Evolutionary conservation across 1,284 basidiomycete genomes (phyloP).

Genomic region (Pascua guehoae): DNA sequence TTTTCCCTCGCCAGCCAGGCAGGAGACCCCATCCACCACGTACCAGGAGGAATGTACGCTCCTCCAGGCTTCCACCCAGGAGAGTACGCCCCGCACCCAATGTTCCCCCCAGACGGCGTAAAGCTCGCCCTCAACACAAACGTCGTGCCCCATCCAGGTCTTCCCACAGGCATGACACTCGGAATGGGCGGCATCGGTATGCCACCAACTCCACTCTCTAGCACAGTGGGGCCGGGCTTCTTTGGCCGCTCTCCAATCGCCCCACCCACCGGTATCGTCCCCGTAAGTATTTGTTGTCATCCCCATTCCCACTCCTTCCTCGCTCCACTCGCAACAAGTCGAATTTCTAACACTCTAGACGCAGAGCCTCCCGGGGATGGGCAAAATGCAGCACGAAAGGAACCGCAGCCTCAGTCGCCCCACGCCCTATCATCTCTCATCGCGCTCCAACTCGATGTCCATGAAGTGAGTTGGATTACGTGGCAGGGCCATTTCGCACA

Average conservation of each 20-base stretch:
- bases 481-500: background rate
- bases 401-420: constrained; percentile 26
- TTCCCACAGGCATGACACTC: constrained; percentile 1
- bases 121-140: constrained; percentile 3
- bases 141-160: background rate
- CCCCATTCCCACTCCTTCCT: too few species aligned
- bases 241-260: constrained; percentile 10
- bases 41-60: constrained; percentile 4
- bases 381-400: constrained; percentile 11
- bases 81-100: constrained; percentile 3
- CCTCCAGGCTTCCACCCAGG: constrained; percentile 1
- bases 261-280: constrained; percentile 1
- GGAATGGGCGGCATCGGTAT: constrained; percentile 12
- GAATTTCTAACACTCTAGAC: too few species aligned
- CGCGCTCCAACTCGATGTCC: constrained; percentile 31
- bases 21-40: background rate
- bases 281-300: constrained; percentile 4
- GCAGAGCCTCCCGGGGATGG: constrained; percentile 1
- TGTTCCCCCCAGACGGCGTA: constrained; percentile 6
- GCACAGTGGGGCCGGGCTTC: constrained; percentile 10
- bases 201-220: constrained; percentile 3
- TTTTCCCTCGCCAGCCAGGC: constrained; percentile 15
- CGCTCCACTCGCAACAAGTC: too few species aligned
- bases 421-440: constrained; percentile 30
- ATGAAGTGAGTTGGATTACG: constrained; percentile 22